Conservation (phyloP, 164 flowering plant species). For the Sextonia rubra region DNA sequence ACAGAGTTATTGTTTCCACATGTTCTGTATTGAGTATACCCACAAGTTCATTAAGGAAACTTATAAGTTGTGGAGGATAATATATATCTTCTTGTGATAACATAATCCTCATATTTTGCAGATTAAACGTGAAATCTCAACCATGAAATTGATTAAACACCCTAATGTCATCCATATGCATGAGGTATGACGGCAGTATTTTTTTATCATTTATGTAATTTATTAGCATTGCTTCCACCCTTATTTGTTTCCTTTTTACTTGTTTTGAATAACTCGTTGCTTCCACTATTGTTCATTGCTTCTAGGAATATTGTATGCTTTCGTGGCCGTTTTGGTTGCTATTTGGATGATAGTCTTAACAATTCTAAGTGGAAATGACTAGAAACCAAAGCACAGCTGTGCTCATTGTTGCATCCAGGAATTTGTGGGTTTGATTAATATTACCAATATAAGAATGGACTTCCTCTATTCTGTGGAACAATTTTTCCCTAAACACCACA, state of each 20-base stretch:
- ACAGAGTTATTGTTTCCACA: not conserved
- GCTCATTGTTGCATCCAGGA: too few relatives aligned
- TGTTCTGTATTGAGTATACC: not conserved
- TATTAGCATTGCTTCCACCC: not conserved
- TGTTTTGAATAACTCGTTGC: not conserved
- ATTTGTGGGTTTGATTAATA: too few relatives aligned
- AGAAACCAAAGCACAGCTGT: too few relatives aligned
- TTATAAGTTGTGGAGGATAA: not conserved
- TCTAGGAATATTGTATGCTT: not conserved
- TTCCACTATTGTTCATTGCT: not conserved
- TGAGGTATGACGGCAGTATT: slow-evolving; percentile 49
- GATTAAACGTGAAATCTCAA: slow-evolving; percentile 94
- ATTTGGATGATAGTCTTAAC: not conserved
- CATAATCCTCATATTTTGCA: slow-evolving; percentile 24
- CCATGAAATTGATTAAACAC: slow-evolving; percentile 83
- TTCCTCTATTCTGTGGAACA: too few relatives aligned
- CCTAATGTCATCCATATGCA: slow-evolving; percentile 87
- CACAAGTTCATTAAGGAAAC: not conserved
- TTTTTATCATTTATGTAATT: not conserved
- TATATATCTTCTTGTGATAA: slow-evolving; percentile 2
- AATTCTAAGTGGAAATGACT: too few relatives aligned
- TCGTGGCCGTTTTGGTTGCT: not conserved
- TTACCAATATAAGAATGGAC: too few relatives aligned
- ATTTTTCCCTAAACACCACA: too few relatives aligned
- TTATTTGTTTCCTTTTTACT: not conserved